Conservation (phyloP, 2,329 filamentous ascomycete species). For the Epichloe uncinata region DNA sequence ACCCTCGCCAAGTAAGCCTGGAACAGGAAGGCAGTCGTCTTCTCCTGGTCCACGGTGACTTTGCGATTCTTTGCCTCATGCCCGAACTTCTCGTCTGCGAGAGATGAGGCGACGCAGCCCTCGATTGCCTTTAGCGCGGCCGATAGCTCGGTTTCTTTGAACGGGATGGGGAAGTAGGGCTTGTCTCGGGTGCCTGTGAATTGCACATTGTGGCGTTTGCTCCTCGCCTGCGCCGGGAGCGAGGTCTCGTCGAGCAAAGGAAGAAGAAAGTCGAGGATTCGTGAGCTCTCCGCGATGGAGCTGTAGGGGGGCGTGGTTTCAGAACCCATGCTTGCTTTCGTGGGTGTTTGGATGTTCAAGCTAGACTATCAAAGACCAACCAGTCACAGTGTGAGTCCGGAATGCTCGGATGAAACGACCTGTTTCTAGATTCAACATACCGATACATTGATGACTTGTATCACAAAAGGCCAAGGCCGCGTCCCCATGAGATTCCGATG, state of each 20-base stretch:
- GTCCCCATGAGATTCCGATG: background rate
- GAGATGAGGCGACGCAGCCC: constrained; percentile 18
- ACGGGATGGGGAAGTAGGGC: constrained; percentile 33
- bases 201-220: constrained; percentile 13
- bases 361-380: too few relatives aligned
- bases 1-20: constrained; percentile 23
- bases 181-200: constrained; percentile 22
- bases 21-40: constrained; percentile 29
- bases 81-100: constrained; percentile 16
- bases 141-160: constrained; percentile 31
- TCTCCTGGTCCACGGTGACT: constrained; percentile 23
- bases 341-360: background rate
- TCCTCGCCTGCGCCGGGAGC: constrained; percentile 16
- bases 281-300: constrained; percentile 13
- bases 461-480: too few relatives aligned
- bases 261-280: constrained; percentile 13
- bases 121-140: constrained; percentile 32
- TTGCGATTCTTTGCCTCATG: constrained; percentile 4
- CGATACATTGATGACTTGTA: too few relatives aligned
- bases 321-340: background rate
- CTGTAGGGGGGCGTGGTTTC: constrained; percentile 8
- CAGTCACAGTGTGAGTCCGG: too few relatives aligned
- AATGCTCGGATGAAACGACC: too few relatives aligned
- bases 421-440: too few relatives aligned
- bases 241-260: constrained; percentile 15